phyloP scores from a whole-genome alignment of 2,329 filamentous ascomycete genomes.

The Ophiostoma sp. region DNA sequence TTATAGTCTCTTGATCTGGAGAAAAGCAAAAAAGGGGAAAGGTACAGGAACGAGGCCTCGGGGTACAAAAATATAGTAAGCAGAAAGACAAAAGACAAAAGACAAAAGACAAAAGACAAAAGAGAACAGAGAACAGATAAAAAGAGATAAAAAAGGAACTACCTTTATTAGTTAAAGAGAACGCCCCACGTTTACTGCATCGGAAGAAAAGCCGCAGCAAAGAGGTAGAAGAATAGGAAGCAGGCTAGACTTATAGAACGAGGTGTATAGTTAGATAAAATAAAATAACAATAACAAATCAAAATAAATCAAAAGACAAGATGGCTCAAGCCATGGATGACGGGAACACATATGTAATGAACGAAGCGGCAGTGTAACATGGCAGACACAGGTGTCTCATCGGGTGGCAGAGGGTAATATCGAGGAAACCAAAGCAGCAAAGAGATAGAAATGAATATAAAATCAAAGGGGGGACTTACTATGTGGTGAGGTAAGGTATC shows the following conservation, averaged over 20 bases:
- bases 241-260: slow-evolving; percentile 3
- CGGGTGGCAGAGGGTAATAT: slow-evolving; percentile 10
- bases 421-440: not conserved
- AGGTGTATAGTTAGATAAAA: not conserved
- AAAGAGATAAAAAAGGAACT: not conserved
- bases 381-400: slow-evolving; percentile 12
- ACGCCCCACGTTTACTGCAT: slow-evolving; percentile 13
- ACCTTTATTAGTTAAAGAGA: not conserved
- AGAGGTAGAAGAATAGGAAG: not conserved
- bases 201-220: slow-evolving; percentile 12
- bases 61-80: not conserved
- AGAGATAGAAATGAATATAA: not conserved
- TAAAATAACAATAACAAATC: not conserved
- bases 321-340: slow-evolving; percentile 7
- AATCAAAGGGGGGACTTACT: not conserved
- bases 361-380: slow-evolving; percentile 19
- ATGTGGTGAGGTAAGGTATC: slow-evolving; percentile 4
- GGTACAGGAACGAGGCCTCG: not conserved
- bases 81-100: not conserved
- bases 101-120: not conserved
- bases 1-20: slow-evolving; percentile 6
- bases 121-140: not conserved
- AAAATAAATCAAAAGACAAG: slow-evolving; percentile 2
- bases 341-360: slow-evolving; percentile 19
- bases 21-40: not conserved